Conservation (phyloP, 257 asterid genomes). For the Orobanche coerulescens region DNA sequence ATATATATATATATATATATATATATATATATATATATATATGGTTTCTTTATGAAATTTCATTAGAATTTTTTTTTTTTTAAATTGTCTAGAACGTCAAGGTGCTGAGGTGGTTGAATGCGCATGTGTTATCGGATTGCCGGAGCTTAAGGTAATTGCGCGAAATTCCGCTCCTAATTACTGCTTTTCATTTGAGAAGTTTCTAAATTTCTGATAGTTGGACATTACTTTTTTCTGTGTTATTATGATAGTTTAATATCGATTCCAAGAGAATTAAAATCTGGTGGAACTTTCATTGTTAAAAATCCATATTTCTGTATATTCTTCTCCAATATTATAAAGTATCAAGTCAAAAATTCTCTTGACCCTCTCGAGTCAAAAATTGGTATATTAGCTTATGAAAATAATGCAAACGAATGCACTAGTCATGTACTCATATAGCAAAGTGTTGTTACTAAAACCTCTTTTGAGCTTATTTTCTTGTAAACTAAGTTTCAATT, state of each 20-base stretch:
- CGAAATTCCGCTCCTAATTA: not conserved
- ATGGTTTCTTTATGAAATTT: too few species aligned
- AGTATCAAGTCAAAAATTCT: too few species aligned
- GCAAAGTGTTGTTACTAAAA: not conserved
- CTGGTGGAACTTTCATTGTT: too few species aligned
- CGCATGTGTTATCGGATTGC: conserved; percentile 80
- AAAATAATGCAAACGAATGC: not conserved
- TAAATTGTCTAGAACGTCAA: conserved; percentile 38
- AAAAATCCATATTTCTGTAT: too few species aligned
- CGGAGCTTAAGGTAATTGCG: conserved; percentile 59
- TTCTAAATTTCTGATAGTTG: not conserved
- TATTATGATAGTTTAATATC: not conserved
- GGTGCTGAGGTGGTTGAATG: conserved; percentile 87
- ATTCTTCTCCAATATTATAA: too few species aligned
- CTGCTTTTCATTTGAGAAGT: not conserved
- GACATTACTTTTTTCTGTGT: not conserved
- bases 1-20: too few species aligned
- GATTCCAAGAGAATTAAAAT: not conserved
- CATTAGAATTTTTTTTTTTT: not conserved
- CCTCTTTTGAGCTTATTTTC: not conserved
- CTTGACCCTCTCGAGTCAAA: too few species aligned
- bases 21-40: too few species aligned
- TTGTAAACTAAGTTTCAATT: not conserved
- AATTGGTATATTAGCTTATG: too few species aligned
- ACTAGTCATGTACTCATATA: not conserved